These are phyloP conservation scores for Naganishia vishniacii DNA, from an alignment of 768 basidiomycete genomes.

Conservation along the genomic window DNA sequence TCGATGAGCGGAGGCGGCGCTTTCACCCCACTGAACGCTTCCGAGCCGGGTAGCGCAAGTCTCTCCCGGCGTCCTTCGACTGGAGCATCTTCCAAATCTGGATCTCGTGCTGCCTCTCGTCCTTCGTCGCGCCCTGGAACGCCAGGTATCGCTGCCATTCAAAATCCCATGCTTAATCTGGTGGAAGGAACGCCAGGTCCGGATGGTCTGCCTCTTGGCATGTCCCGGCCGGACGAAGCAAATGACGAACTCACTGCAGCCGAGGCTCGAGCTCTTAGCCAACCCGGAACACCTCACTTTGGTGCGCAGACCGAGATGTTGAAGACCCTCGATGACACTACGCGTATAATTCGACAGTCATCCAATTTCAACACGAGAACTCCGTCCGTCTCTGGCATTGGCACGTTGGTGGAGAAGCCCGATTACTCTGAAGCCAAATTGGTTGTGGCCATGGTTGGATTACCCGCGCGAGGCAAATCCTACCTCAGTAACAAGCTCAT, in stretches of 20 bases:
- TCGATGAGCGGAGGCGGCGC: slow-evolving; percentile 19
- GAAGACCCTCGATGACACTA: slow-evolving; percentile 42
- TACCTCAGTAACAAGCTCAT: slow-evolving; percentile 96
- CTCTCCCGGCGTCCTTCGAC: slow-evolving; percentile 14
- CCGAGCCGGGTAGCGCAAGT: background rate
- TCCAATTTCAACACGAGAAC: slow-evolving; percentile 34
- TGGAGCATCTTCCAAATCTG: background rate
- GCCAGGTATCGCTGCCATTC: slow-evolving; percentile 8
- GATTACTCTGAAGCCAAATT: slow-evolving; percentile 99
- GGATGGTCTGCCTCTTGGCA: background rate
- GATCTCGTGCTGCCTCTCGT: slow-evolving; percentile 19
- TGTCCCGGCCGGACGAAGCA: background rate
- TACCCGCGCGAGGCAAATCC: slow-evolving; percentile 97
- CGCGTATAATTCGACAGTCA: slow-evolving; percentile 39
- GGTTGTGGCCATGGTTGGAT: slow-evolving; percentile 94
- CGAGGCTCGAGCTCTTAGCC: slow-evolving; percentile 22
- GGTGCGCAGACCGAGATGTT: slow-evolving; percentile 46
- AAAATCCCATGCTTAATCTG: background rate
- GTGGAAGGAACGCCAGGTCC: background rate
- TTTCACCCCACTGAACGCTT: slow-evolving; percentile 11
- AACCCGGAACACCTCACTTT: slow-evolving; percentile 47
- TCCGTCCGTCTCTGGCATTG: slow-evolving; percentile 47
- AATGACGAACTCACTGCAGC: background rate
- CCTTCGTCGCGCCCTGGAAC: slow-evolving; percentile 14
- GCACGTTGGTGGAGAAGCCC: slow-evolving; percentile 72